Evolutionary conservation across 2,329 filamentous ascomycete species (phyloP).

Genomic region (Drechslera avenae): DNA sequence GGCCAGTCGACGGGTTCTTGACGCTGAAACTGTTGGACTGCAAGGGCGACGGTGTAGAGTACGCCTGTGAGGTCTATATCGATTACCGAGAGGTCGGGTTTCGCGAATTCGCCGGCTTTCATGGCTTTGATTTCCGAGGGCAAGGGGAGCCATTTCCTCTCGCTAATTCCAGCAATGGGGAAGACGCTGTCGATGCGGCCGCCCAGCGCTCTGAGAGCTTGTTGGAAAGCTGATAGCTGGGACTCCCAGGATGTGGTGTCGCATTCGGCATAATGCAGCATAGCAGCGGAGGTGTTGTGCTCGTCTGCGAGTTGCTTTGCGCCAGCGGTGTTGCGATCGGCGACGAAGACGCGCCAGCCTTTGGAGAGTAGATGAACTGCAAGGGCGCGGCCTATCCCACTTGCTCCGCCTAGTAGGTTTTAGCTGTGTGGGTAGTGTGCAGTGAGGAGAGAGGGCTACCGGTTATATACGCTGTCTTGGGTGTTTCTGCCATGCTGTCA

Average conservation of each 20-base stretch:
- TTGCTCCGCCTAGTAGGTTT: conserved; percentile 24
- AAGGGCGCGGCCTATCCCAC: conserved; percentile 46
- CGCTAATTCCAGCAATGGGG: conserved; percentile 50
- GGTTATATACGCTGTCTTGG: conserved; percentile 22
- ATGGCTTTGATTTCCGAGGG: conserved; percentile 9
- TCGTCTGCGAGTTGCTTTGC: conserved; percentile 31
- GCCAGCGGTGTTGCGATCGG: conserved; percentile 45
- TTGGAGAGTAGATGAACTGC: conserved; percentile 34
- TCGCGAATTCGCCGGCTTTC: conserved; percentile 39
- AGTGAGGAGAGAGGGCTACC: conserved; percentile 1
- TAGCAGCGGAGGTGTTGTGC: conserved; percentile 17
- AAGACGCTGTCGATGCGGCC: conserved; percentile 50
- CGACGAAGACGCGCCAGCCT: conserved; percentile 57
- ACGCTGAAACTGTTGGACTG: conserved; percentile 52
- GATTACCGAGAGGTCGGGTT: conserved; percentile 48
- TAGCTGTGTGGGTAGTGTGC: background rate
- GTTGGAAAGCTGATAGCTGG: conserved; percentile 46
- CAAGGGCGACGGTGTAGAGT: conserved; percentile 51
- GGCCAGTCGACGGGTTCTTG: conserved; percentile 40
- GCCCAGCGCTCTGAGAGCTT: conserved; percentile 41
- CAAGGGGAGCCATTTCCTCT: conserved; percentile 44
- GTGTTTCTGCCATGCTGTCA: background rate
- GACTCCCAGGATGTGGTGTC: conserved; percentile 48
- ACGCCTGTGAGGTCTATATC: conserved; percentile 52
- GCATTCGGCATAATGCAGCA: conserved; percentile 32